Conservation (phyloP, 2,329 filamentous ascomycete species). For the Aureobasidium melanogenum region DNA sequence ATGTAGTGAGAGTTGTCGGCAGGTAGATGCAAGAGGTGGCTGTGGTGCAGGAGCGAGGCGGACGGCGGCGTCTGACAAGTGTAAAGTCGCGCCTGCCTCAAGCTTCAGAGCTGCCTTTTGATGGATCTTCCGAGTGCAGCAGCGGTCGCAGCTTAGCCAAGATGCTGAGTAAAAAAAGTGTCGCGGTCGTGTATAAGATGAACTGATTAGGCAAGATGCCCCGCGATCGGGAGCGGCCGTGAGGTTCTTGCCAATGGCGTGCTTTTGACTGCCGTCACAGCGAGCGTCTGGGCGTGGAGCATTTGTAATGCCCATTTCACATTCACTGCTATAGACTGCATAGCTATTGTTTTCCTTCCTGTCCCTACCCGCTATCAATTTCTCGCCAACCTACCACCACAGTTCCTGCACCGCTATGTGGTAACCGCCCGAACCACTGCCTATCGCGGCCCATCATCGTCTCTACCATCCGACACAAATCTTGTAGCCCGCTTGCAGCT, state of each 20-base stretch:
- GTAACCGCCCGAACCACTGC: slow-evolving; percentile 1
- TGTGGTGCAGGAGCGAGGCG: not conserved
- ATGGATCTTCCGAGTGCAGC: too few relatives aligned
- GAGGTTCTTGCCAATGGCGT: not conserved
- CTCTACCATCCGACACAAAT: not conserved
- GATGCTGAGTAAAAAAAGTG: not conserved
- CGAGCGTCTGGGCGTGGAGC: not conserved
- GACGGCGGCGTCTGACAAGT: slow-evolving; percentile 1
- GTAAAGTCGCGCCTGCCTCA: not conserved
- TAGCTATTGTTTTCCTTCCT: not conserved
- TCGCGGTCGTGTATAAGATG: not conserved
- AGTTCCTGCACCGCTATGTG: not conserved
- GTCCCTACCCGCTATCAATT: not conserved
- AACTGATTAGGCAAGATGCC: not conserved
- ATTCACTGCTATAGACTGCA: not conserved
- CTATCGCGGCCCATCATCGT: slow-evolving; percentile 4
- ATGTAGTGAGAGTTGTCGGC: not conserved
- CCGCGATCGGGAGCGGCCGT: not conserved
- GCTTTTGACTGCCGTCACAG: not conserved
- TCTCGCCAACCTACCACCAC: not conserved
- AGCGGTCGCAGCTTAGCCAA: not conserved
- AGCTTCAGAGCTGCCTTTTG: not conserved
- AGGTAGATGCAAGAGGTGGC: not conserved
- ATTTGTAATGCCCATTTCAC: slow-evolving; percentile 9
- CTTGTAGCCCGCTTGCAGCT: not conserved